Conservation (phyloP, 305 asterid genomes). For the Solanum hybrid region DNA sequence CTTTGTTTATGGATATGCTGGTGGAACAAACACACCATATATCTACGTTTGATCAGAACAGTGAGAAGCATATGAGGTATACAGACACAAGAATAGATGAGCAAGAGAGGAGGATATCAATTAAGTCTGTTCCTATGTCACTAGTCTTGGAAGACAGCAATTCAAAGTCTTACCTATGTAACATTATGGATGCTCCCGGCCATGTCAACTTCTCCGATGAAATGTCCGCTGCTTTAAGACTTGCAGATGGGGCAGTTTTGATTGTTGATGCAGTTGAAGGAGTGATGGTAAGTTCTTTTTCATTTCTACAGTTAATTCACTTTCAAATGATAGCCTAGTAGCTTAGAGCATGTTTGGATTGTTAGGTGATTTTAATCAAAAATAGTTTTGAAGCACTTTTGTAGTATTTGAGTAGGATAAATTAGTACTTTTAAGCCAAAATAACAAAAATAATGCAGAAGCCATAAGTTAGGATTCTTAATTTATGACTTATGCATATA, state of each 20-base stretch:
- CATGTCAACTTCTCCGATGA: conserved; percentile 98
- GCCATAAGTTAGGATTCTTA: not conserved
- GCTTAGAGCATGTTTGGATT: not conserved
- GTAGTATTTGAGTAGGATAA: not conserved
- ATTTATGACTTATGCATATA: not conserved
- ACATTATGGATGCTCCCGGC: conserved; percentile 93
- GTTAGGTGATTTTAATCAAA: not conserved
- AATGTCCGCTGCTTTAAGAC: conserved; percentile 94
- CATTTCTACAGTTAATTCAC: not conserved
- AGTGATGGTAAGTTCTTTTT: conserved; percentile 56
- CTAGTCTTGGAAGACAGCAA: conserved; percentile 89
- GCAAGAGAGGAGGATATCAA: conserved; percentile 92
- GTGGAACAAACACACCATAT: conserved; percentile 95
- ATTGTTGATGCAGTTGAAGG: conserved; percentile 98
- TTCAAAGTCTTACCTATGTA: conserved; percentile 84
- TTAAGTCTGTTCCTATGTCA: conserved; percentile 88
- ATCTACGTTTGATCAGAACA: conserved; percentile 83
- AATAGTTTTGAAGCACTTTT: not conserved
- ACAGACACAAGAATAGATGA: conserved; percentile 96
- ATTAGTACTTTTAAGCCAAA: not conserved
- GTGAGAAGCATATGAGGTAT: conserved; percentile 96
- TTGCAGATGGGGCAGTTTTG: conserved; percentile 97
- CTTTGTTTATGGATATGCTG: conserved; percentile 91
- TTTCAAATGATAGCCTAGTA: not conserved
- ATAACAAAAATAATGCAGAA: not conserved